phyloP scores from a whole-genome alignment of 1,284 basidiomycete species.

The Tremellales sp. region DNA sequence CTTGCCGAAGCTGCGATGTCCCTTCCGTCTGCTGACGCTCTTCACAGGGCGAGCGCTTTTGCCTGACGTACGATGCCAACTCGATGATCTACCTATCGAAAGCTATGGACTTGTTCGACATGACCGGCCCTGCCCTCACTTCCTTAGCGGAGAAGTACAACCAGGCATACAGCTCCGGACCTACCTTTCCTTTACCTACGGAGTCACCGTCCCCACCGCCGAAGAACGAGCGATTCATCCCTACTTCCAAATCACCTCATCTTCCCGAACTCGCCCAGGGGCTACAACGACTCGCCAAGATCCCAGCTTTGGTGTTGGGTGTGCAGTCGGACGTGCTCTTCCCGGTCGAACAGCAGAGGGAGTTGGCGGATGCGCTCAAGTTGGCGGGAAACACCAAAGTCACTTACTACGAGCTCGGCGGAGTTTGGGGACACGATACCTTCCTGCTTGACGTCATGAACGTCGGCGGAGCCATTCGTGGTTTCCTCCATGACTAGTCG shows the following conservation, averaged over 20 bases:
- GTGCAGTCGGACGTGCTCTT: conserved; percentile 97
- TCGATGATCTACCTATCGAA: conserved; percentile 97
- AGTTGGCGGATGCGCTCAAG: conserved; percentile 86
- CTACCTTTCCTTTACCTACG: conserved; percentile 45
- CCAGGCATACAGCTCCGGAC: conserved; percentile 32
- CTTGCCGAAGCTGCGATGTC: background rate
- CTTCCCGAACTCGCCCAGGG: conserved; percentile 79
- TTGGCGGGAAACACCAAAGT: conserved; percentile 83
- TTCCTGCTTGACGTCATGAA: conserved; percentile 81
- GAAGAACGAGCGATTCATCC: conserved; percentile 51
- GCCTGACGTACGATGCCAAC: conserved; percentile 98
- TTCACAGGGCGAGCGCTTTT: conserved; percentile 81
- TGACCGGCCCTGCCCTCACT: conserved; percentile 73
- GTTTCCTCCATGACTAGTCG: conserved; percentile 57
- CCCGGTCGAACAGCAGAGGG: conserved; percentile 94
- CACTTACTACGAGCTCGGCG: conserved; percentile 94
- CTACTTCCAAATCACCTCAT: conserved; percentile 60
- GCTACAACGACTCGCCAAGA: conserved; percentile 68
- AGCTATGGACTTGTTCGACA: conserved; percentile 99
- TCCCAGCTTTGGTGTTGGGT: conserved; percentile 82
- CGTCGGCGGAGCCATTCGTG: conserved; percentile 72
- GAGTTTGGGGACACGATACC: conserved; percentile 97
- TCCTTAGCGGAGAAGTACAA: conserved; percentile 55
- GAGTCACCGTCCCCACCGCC: conserved; percentile 22
- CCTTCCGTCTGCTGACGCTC: background rate